These are phyloP conservation scores for Puccinia coronata DNA, from an alignment of 1,284 basidiomycete genomes.

Conservation along the genomic window DNA sequence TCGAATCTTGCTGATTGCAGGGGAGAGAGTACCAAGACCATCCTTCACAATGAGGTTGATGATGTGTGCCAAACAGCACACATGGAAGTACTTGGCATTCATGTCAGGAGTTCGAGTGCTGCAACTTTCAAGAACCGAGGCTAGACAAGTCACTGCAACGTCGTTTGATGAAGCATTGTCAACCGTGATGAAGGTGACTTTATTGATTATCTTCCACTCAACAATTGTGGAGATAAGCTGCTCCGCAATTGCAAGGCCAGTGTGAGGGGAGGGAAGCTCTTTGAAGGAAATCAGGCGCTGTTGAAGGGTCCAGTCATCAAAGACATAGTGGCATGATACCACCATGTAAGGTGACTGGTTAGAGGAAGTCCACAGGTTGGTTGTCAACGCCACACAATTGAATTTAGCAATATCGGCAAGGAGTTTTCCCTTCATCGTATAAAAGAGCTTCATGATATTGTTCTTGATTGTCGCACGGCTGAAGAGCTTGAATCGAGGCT, in stretches of 20 bases:
- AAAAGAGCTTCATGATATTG: background rate
- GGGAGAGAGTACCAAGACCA: background rate
- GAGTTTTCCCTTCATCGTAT: background rate
- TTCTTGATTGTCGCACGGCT: background rate
- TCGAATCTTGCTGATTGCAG: background rate
- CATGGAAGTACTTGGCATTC: background rate
- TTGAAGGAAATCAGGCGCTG: background rate
- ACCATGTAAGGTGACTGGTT: slow-evolving; percentile 7
- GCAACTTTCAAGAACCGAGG: background rate
- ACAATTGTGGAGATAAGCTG: background rate
- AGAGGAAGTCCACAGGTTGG: background rate
- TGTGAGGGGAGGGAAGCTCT: background rate
- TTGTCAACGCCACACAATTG: background rate
- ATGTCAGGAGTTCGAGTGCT: background rate
- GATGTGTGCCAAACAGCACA: background rate
- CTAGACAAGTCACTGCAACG: background rate
- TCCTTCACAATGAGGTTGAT: slow-evolving; percentile 1
- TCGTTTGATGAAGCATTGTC: slow-evolving; percentile 2
- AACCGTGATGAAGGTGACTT: background rate
- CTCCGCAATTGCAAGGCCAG: background rate
- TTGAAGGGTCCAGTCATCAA: background rate
- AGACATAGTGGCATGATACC: background rate
- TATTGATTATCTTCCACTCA: background rate
- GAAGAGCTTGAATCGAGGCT: background rate
- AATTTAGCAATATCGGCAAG: background rate